Evolutionary conservation across 768 basidiomycete genomes (phyloP).

Genomic region (Rhodotorula paludigena): DNA sequence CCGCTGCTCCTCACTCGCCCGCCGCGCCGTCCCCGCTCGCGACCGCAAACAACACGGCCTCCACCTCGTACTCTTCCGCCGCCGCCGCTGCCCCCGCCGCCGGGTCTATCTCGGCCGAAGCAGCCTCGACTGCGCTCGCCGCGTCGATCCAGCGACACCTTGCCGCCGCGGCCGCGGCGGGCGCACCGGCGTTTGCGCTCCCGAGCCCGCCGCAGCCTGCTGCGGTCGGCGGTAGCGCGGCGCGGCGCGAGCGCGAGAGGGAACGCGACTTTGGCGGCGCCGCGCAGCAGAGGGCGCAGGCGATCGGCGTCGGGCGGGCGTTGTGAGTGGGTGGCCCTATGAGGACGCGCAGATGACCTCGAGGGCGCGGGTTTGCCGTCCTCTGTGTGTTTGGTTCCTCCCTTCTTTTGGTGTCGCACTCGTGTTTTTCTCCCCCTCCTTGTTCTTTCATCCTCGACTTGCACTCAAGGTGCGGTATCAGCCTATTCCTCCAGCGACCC

Average conservation of each 20-base stretch:
- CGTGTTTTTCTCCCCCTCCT: no score
- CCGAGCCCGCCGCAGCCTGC: not conserved
- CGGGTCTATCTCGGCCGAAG: not conserved
- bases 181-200: slow-evolving; percentile 1
- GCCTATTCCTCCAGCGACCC: no score
- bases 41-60: not conserved
- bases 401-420: no score
- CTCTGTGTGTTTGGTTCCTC: no score
- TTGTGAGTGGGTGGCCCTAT: no score
- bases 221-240: not conserved
- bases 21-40: not conserved
- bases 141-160: slow-evolving; percentile 24
- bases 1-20: no score
- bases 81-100: not conserved
- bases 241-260: slow-evolving; percentile 15
- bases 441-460: no score
- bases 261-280: slow-evolving; percentile 11
- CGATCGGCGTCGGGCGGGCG: no score
- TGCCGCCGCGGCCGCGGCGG: not conserved
- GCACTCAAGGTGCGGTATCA: no score
- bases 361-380: no score
- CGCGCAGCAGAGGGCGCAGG: slow-evolving; percentile 5
- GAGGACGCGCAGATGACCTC: no score
- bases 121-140: slow-evolving; percentile 12
- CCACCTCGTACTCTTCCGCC: not conserved